These are phyloP conservation scores for Elsinoe ampelina DNA, from an alignment of 2,329 filamentous ascomycete genomes.

Conservation along the genomic window DNA sequence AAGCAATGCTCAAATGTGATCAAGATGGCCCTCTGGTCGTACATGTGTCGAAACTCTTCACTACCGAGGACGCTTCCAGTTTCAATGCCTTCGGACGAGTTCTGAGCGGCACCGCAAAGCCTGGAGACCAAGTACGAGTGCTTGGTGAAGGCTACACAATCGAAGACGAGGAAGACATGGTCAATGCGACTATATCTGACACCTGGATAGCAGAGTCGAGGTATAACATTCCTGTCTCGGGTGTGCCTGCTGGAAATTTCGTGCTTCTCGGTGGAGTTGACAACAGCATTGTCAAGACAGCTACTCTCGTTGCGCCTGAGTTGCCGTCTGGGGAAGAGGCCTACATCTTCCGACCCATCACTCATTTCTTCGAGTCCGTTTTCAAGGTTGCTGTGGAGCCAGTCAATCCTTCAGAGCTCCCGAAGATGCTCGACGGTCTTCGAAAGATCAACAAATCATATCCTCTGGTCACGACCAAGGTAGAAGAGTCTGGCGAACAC, in stretches of 20 bases:
- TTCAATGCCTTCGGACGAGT: slow-evolving; percentile 89
- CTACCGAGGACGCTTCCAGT: slow-evolving; percentile 75
- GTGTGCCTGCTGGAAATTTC: slow-evolving; percentile 87
- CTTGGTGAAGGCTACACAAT: slow-evolving; percentile 92
- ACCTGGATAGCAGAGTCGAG: slow-evolving; percentile 87
- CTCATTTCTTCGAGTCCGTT: slow-evolving; percentile 93
- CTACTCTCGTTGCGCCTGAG: slow-evolving; percentile 73
- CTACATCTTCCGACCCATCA: slow-evolving; percentile 87
- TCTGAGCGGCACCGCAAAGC: slow-evolving; percentile 79
- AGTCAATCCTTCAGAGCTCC: slow-evolving; percentile 93
- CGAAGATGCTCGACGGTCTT: slow-evolving; percentile 96
- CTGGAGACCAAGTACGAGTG: slow-evolving; percentile 76
- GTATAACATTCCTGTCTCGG: slow-evolving; percentile 86
- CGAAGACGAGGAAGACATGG: slow-evolving; percentile 98
- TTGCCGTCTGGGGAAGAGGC: slow-evolving; percentile 83
- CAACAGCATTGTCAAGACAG: slow-evolving; percentile 97
- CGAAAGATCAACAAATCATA: slow-evolving; percentile 98
- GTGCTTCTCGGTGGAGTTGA: slow-evolving; percentile 88
- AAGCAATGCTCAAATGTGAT: slow-evolving; percentile 72
- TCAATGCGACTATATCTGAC: slow-evolving; percentile 68
- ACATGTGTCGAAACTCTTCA: slow-evolving; percentile 89
- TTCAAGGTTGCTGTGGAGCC: slow-evolving; percentile 97
- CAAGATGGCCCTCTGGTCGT: slow-evolving; percentile 87
- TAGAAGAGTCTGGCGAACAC: slow-evolving; percentile 96
- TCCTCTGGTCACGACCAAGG: slow-evolving; percentile 88